phyloP scores from a whole-genome alignment of 2,329 filamentous ascomycete genomes.

The Colletotrichum kahawae region DNA sequence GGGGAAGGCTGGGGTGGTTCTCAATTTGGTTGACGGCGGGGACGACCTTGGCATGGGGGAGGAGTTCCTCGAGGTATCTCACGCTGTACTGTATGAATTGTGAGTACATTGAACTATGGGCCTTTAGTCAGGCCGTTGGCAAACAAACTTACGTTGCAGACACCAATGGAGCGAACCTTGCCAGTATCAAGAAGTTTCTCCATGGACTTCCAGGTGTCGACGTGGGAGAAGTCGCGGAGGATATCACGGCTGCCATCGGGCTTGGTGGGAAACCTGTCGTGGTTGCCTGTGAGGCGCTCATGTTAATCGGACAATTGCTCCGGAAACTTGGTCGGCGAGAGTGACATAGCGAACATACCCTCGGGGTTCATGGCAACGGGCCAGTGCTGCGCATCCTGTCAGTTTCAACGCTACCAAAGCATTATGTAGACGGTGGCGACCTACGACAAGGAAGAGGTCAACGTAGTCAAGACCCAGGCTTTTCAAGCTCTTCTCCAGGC shows the following conservation, averaged over 20 bases:
- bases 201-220: conserved; percentile 80
- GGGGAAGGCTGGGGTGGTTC: conserved; percentile 73
- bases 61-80: conserved; percentile 60
- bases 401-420: not conserved
- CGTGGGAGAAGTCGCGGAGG: conserved; percentile 69
- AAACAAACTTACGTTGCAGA: conserved; percentile 54
- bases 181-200: conserved; percentile 68
- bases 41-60: conserved; percentile 55
- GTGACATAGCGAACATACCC: conserved; percentile 44
- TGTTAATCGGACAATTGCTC: not conserved
- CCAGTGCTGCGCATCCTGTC: conserved; percentile 65
- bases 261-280: conserved; percentile 77
- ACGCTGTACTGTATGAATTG: conserved; percentile 52
- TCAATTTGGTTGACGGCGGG: conserved; percentile 77
- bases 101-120: not conserved
- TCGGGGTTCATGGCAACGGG: conserved; percentile 81
- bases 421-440: conserved; percentile 23
- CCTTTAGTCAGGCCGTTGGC: not conserved
- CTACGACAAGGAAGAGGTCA: conserved; percentile 74
- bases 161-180: conserved; percentile 59
- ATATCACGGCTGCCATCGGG: conserved; percentile 78
- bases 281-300: conserved; percentile 54
- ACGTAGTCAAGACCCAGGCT: conserved; percentile 80
- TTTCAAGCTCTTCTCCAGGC: conserved; percentile 75
- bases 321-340: not conserved